phyloP scores from a whole-genome alignment of 2,329 filamentous ascomycete genomes.

The Acephala macrosclerotiorum region DNA sequence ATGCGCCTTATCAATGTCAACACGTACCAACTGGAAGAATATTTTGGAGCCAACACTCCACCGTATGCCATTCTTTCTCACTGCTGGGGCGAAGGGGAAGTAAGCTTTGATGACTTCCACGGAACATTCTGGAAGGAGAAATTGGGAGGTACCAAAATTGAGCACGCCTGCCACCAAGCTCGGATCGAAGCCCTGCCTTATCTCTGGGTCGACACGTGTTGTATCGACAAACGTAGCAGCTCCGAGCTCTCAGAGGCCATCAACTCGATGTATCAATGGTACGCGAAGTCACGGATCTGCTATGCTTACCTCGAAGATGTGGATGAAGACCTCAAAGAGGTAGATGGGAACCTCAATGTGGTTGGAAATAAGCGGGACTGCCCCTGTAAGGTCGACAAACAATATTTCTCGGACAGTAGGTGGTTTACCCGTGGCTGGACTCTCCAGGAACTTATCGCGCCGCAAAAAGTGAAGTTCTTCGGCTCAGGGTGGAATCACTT shows the following conservation, averaged over 20 bases:
- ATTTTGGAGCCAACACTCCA: not conserved
- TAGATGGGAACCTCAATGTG: too few relatives aligned
- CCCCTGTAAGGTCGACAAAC: too few relatives aligned
- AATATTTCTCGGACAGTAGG: too few relatives aligned
- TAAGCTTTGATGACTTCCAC: not conserved
- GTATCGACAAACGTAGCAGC: not conserved
- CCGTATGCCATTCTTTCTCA: constrained; percentile 4
- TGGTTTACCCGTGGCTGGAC: too few relatives aligned
- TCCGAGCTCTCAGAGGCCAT: not conserved
- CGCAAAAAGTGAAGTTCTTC: not conserved
- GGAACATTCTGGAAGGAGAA: not conserved
- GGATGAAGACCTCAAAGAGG: too few relatives aligned
- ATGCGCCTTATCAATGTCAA: not conserved
- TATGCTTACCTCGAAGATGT: not conserved
- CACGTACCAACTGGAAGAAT: not conserved
- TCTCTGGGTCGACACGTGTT: not conserved
- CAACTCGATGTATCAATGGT: not conserved
- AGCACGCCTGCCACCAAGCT: not conserved
- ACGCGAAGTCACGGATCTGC: not conserved
- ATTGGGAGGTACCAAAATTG: not conserved
- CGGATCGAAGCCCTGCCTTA: not conserved
- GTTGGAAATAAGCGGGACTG: too few relatives aligned
- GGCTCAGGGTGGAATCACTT: not conserved
- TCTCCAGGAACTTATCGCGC: not conserved
- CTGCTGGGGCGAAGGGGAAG: not conserved